Evolutionary conservation across 2,329 filamentous ascomycete genomes (phyloP).

Genomic region (Diaporthe helianthi): DNA sequence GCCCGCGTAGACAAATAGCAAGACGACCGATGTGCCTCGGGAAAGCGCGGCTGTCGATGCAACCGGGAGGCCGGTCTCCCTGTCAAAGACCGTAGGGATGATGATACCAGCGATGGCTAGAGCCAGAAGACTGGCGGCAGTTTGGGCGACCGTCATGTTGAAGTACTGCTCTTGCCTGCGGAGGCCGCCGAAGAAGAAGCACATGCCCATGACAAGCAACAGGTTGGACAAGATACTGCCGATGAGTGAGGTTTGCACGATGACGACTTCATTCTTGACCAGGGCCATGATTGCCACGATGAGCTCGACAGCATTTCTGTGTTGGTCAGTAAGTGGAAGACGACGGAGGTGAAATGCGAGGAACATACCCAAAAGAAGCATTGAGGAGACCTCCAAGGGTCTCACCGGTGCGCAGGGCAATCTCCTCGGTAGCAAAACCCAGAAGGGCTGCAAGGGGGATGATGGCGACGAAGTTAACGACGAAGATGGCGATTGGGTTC

Average conservation of each 20-base stretch:
- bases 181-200: slow-evolving; percentile 86
- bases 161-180: slow-evolving; percentile 84
- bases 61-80: slow-evolving; percentile 50
- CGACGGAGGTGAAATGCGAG: background rate
- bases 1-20: slow-evolving; percentile 81
- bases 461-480: slow-evolving; percentile 93
- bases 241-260: slow-evolving; percentile 92
- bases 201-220: slow-evolving; percentile 88
- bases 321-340: slow-evolving; percentile 36
- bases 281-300: slow-evolving; percentile 90
- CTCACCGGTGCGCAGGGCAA: slow-evolving; percentile 82
- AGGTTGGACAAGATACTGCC: slow-evolving; percentile 92
- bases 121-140: slow-evolving; percentile 80
- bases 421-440: slow-evolving; percentile 88
- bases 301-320: slow-evolving; percentile 82
- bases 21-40: slow-evolving; percentile 77
- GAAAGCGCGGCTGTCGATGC: slow-evolving; percentile 68
- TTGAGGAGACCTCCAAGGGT: slow-evolving; percentile 89
- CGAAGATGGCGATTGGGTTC: slow-evolving; percentile 72
- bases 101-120: slow-evolving; percentile 83
- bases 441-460: slow-evolving; percentile 87
- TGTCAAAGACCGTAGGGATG: slow-evolving; percentile 86
- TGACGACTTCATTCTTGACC: slow-evolving; percentile 74
- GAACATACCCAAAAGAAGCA: slow-evolving; percentile 79
- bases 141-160: slow-evolving; percentile 91